Base-by-base conservation (phyloP, 163 green algal genomes). In the Scenedesmus sp. region DNA sequence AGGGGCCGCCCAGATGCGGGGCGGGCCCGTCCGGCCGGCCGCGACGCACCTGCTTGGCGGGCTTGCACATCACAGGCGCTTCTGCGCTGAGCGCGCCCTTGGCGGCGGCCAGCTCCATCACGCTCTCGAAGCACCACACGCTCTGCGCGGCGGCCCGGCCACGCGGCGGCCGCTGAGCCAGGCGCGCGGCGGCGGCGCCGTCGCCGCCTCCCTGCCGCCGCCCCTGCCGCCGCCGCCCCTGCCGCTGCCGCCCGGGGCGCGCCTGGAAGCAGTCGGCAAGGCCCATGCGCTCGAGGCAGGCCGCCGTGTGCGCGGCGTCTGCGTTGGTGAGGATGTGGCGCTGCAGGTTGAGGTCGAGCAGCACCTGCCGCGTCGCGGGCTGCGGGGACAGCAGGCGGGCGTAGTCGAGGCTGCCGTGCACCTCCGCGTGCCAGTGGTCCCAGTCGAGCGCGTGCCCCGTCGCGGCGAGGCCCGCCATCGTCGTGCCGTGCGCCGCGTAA, bases 311-410 rank as follows among this genome's bases (percentile, higher is more conserved):
- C 51, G 73, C 77, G 0, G 44, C 34, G 74, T 96, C 92, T 0
- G 87, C 92, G 72, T 96, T 96, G 4, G 92, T 96, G 70, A 96
- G 94, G 4, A 96, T 77, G 36, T 81, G 87, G 70, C 90, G 88
- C 58, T 74, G 73, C 34, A 88, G 42, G 14, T 63, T 74, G 24
- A 96, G 85, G 51, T 51, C 76, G 18, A 85, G 17, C 47, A 96
- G 74, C 24, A 94, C 53, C 15, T 80, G 17, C 1, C 83, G 77
- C 51, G 92, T 65, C 2, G 42, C 64, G 1, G 85, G 76, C 57
- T 94, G 87, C 0, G 39, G 31, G 13, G 82, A 28, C 36, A 96
- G 82, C 17, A 90, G 76, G 24, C 80, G 11, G n/a, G 86, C 33
- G 36, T 94, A 94, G 4, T 81, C 70, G 45, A 94, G 67, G 6